Evolutionary conservation across 495 filamentous ascomycete species (phyloP).

Genomic region (Penicillium riverlandense): DNA sequence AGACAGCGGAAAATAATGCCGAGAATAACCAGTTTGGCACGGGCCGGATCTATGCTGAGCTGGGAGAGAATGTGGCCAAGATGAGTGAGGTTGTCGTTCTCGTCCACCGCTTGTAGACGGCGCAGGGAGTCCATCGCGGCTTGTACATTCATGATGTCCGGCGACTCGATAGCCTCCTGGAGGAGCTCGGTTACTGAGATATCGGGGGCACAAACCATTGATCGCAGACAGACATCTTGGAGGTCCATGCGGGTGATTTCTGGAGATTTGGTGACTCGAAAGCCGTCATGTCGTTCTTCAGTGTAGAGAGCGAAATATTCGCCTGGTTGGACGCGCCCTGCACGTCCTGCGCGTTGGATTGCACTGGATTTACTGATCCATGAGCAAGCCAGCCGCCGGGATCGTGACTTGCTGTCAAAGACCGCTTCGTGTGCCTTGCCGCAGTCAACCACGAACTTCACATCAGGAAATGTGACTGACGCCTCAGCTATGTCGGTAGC

Average conservation of each 20-base stretch:
- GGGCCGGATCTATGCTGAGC: constrained; percentile 41
- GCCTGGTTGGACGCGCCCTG: constrained; percentile 50
- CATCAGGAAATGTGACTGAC: constrained; percentile 53
- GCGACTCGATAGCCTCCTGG: constrained; percentile 46
- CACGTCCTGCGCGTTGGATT: constrained; percentile 51
- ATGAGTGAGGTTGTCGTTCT: constrained; percentile 42
- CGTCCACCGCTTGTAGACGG: constrained; percentile 40
- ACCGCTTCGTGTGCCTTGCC: constrained; percentile 47
- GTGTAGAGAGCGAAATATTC: constrained; percentile 53
- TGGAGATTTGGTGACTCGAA: constrained; percentile 38
- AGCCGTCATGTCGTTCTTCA: constrained; percentile 37
- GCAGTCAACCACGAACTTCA: constrained; percentile 49
- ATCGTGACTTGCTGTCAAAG: constrained; percentile 38
- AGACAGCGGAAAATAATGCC: constrained; percentile 55
- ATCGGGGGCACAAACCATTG: constrained; percentile 4
- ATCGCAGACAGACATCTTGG: constrained; percentile 8
- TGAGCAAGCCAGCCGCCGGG: constrained; percentile 36
- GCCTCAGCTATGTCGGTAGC: constrained; percentile 57
- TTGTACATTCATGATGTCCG: constrained; percentile 32
- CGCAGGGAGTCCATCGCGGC: constrained; percentile 39
- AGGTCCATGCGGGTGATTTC: constrained; percentile 20
- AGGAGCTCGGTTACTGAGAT: constrained; percentile 37
- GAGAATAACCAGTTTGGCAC: constrained; percentile 53
- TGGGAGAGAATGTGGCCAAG: constrained; percentile 43
- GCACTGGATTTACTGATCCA: constrained; percentile 51